phyloP scores from a whole-genome alignment of 371 early-diverging fungal species.

The Chytridium lagenaria region DNA sequence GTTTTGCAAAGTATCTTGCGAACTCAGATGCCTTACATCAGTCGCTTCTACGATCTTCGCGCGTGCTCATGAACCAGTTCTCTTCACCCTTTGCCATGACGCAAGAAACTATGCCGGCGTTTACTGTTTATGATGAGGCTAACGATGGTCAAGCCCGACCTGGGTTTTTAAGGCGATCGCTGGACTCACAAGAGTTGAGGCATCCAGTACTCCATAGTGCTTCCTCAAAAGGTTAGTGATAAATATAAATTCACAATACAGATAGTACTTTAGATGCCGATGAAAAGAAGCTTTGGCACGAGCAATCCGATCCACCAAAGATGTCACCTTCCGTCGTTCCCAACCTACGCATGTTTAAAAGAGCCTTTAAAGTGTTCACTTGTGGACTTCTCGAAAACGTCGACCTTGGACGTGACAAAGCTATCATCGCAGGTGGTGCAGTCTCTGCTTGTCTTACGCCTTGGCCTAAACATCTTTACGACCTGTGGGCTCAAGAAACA shows the following conservation, averaged over 20 bases:
- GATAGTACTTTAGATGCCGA: neutral
- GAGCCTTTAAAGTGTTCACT: constrained; percentile 37
- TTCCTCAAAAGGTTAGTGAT: neutral
- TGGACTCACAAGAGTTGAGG: constrained; percentile 18
- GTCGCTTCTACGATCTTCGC: constrained; percentile 18
- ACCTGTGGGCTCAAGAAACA: constrained; percentile 22
- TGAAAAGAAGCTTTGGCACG: neutral
- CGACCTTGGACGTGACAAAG: constrained; percentile 23
- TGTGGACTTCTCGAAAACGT: constrained; percentile 26
- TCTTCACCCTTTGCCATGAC: constrained; percentile 26
- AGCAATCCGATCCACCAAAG: constrained; percentile 3
- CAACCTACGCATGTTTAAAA: constrained; percentile 28
- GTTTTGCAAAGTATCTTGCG: constrained; percentile 1
- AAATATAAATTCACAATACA: neutral
- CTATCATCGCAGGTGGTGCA: constrained; percentile 40
- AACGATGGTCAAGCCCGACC: neutral
- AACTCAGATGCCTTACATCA: constrained; percentile 31
- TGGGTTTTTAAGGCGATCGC: constrained; percentile 19
- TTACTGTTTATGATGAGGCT: constrained; percentile 22
- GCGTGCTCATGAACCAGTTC: constrained; percentile 8
- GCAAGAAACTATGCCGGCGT: constrained; percentile 20
- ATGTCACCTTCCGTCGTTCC: constrained; percentile 27
- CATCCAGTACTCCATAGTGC: constrained; percentile 21
- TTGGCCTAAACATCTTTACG: constrained; percentile 31
- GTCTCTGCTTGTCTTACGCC: constrained; percentile 39